A percentile compares a stretch with the other conserved stretches of the same genome.
Evolutionary conservation across 2,329 filamentous ascomycete genomes (phyloP).

Genomic region (Aspergillus ruber): DNA sequence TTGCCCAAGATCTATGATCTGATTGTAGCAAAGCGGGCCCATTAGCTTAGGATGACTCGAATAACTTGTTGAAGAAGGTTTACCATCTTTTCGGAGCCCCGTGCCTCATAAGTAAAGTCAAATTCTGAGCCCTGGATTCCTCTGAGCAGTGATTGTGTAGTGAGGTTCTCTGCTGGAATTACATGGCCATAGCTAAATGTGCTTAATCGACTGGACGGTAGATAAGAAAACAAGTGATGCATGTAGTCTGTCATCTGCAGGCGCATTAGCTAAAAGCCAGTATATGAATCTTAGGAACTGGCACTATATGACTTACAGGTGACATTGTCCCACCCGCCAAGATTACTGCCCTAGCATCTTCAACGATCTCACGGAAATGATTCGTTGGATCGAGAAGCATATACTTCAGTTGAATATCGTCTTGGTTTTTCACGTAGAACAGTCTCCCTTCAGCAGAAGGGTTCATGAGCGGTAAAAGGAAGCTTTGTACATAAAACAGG

Average conservation of each 20-base stretch:
- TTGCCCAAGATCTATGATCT: constrained; percentile 65
- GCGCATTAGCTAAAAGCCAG: not conserved
- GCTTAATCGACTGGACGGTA: constrained; percentile 57
- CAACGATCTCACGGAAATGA: constrained; percentile 82
- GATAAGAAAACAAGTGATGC: constrained; percentile 74
- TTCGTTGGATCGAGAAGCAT: constrained; percentile 85
- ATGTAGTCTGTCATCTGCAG: constrained; percentile 74
- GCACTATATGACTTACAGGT: constrained; percentile 45
- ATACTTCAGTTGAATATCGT: constrained; percentile 64
- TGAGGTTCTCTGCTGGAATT: constrained; percentile 73
- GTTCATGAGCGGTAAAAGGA: constrained; percentile 79
- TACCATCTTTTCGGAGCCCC: constrained; percentile 61
- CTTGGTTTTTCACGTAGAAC: constrained; percentile 47
- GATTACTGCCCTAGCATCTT: constrained; percentile 77
- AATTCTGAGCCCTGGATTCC: constrained; percentile 52
- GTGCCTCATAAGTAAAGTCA: constrained; percentile 80
- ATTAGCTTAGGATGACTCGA: not conserved
- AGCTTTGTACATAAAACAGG: constrained; percentile 58
- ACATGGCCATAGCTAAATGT: constrained; percentile 93
- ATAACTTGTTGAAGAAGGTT: constrained; percentile 4
- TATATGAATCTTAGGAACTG: not conserved
- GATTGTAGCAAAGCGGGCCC: not conserved
- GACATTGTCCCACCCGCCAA: constrained; percentile 97
- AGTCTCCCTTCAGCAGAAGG: constrained; percentile 62
- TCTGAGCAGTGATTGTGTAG: constrained; percentile 63